A percentile compares a stretch with the other conserved stretches of the same genome.
These are phyloP conservation scores for Plasmodium malariae DNA, from an alignment of 169 alveolate species.

Conservation along the genomic window DNA sequence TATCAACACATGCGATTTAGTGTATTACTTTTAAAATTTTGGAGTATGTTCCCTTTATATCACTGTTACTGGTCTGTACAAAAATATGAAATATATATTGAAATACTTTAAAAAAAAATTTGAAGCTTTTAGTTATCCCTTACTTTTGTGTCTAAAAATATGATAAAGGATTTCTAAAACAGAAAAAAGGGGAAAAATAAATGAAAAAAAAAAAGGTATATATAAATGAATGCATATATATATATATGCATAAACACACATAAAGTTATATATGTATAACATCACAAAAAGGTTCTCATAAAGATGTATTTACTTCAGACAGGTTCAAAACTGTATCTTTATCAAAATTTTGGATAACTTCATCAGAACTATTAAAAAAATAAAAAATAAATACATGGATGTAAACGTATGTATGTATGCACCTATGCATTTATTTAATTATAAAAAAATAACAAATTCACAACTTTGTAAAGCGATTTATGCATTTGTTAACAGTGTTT, in stretches of 20 bases:
- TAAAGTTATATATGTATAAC: neutral
- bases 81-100: conserved; percentile 1
- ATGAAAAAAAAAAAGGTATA: neutral
- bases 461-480: too few species aligned
- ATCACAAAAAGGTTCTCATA: neutral
- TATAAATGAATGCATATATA: neutral
- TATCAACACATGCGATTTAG: neutral
- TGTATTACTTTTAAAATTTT: conserved; percentile 33
- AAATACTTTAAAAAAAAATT: conserved; percentile 5
- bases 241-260: conserved; percentile 12
- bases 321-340: conserved; percentile 69
- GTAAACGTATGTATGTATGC: neutral
- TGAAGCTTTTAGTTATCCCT: conserved; percentile 3
- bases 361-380: conserved; percentile 40
- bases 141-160: conserved; percentile 71
- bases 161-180: conserved; percentile 68
- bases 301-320: conserved; percentile 31
- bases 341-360: conserved; percentile 33
- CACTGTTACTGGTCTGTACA: conserved; percentile 28
- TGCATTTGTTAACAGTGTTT: neutral
- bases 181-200: conserved; percentile 19
- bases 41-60: conserved; percentile 21
- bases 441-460: too few species aligned
- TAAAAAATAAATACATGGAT: neutral
- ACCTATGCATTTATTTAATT: conserved; percentile 1